Evolutionary conservation across 1,284 basidiomycete genomes (phyloP), one percentile per base, ranked within the genome.

Genomic region (Ustilago trichophora): DNA sequence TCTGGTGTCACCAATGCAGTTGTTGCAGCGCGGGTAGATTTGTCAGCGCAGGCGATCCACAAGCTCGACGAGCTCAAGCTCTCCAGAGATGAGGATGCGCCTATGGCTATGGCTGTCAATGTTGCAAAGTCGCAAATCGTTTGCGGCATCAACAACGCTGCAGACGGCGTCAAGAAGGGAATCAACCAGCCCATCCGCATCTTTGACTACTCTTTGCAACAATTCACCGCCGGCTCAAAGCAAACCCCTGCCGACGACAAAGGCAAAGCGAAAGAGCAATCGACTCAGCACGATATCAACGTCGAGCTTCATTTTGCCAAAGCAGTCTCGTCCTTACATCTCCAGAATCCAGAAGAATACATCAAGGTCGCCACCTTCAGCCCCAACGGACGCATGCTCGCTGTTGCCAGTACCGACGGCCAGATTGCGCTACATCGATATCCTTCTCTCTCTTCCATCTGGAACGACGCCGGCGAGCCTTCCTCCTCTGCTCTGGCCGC

Each of bases 1-100:
- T 76, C 67, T 25, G 78, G 78, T 16, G 75, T 80, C 27, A 55
- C 73, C 26, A 80, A 80, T 34, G 65, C 66, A 3, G 59, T 80
- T 27, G 75, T 80, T 7, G 66, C 66, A 32, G 66, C 59, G 1
- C 55, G 44, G 4, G 43, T 69, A 18, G 51, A 63, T 18, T 46
- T 59, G 9, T 7, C 54, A 6, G 34, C 51, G 11, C 59, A 69
- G 27, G 45, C 49, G 15, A 59, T 69, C 13, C 43, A 55, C 22
- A 48, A 58, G 44, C 60, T 69, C 9, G 62, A 67, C 25, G 63
- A 77, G 19, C 35, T 77, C 36, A 70, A 53, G 25, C 72, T 80
- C 16, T 69, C 69, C 9, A 25, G 70, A 13, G 67, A 77, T 21
- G 77, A 80, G 36, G 78, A 80, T 46, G 78, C 78, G 24, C 78